These are phyloP conservation scores for Calvatia gigantea DNA, from an alignment of 768 basidiomycete species.

Conservation along the genomic window DNA sequence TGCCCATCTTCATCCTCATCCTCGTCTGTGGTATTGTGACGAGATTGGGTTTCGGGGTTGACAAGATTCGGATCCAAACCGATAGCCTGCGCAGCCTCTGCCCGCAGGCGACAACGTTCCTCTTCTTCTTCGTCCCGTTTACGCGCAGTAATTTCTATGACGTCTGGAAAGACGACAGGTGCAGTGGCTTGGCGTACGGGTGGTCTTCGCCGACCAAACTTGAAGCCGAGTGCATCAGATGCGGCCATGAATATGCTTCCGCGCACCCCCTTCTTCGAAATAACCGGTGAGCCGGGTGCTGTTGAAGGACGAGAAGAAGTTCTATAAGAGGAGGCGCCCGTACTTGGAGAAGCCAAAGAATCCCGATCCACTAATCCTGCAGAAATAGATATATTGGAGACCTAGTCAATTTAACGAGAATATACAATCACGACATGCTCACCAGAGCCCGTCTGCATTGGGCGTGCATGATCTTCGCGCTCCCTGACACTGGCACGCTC, in stretches of 20 bases:
- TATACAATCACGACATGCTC: neutral
- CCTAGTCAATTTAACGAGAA: neutral
- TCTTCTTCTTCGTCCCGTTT: constrained; percentile 59
- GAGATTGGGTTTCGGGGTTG: constrained; percentile 34
- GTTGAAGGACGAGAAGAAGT: constrained; percentile 17
- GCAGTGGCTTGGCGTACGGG: constrained; percentile 30
- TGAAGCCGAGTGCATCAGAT: constrained; percentile 47
- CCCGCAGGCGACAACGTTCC: constrained; percentile 72
- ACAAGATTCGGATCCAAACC: constrained; percentile 57
- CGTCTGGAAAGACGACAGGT: constrained; percentile 55
- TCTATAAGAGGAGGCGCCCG: constrained; percentile 16
- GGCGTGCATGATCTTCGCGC: neutral
- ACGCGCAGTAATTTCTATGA: constrained; percentile 67
- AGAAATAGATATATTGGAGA: neutral
- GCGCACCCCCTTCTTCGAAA: constrained; percentile 30
- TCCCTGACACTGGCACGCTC: constrained; percentile 16
- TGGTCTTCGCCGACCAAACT: constrained; percentile 43
- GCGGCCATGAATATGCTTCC: constrained; percentile 50
- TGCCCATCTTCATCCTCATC: constrained; percentile 24
- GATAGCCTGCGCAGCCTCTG: constrained; percentile 73
- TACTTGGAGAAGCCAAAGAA: constrained; percentile 22
- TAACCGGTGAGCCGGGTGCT: constrained; percentile 16
- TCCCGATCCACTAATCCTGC: constrained; percentile 12
- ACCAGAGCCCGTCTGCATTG: constrained; percentile 1
- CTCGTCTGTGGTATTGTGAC: constrained; percentile 34